Base-by-base conservation (phyloP, 192 early-diverging fungal genomes). In the Spinellus fusiger region DNA sequence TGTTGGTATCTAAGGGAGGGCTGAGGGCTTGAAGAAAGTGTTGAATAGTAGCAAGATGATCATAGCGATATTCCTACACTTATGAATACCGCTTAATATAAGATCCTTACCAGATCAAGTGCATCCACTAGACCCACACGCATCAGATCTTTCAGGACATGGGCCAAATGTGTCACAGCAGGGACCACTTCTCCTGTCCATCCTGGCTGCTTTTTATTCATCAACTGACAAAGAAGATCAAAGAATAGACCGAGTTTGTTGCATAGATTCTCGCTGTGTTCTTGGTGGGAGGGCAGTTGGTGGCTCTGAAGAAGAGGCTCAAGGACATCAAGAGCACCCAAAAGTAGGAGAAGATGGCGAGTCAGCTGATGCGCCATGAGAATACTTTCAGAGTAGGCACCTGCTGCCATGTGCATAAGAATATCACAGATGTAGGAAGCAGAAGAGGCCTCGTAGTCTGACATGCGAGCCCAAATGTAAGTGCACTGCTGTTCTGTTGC, bases 61-160 rank as follows among this genome's bases (percentile, higher is more conserved):
- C 40, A 5, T 6, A 2, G 40, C 10, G 35, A n/a, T n/a, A n/a
- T n/a, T n/a, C n/a, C n/a, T n/a, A n/a, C n/a, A n/a, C n/a, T n/a
- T n/a, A n/a, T n/a, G n/a, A n/a, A n/a, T n/a, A n/a, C n/a, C n/a
- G n/a, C n/a, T n/a, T n/a, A n/a, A n/a, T n/a, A n/a, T 62, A 33
- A 6, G 31, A 37, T 52, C 52, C 67, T 54, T 83, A 92, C 90
- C 79, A 90, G 68, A 66, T 84, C 86, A 29, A 98, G 77, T 13
- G 94, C 88, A 8, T 92, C 89, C 38, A 82, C 87, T 20, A 98
- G 74, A 16, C 92, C 94, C 22, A 89, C 81, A 9, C 95, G 84
- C 55, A 97, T 95, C 38, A 96, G 70, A 10, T 87, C 84, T 62
- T 98, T 98, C 40, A 98, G 80, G 34, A 85, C 83, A 61, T 96